These are phyloP conservation scores for Fagus crenata DNA, from an alignment of 306 rosid species.

Conservation along the genomic window DNA sequence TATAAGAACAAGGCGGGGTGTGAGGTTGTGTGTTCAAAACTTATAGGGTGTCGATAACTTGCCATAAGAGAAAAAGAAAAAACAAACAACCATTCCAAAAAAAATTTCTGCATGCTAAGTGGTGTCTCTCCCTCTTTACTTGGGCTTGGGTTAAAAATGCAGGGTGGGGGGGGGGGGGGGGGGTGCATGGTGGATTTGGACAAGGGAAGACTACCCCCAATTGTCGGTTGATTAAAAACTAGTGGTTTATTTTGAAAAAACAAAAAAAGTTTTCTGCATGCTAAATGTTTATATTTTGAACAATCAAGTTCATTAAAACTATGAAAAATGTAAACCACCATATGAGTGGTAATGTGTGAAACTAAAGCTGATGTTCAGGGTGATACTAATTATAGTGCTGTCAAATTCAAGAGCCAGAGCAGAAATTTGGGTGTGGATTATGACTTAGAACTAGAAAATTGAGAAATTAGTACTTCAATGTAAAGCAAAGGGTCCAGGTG, in stretches of 20 bases:
- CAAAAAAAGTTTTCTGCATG: neutral
- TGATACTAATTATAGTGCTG: neutral
- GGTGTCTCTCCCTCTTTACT: neutral
- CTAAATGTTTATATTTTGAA: neutral
- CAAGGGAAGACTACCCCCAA: neutral
- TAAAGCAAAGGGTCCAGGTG: slow-evolving; percentile 2
- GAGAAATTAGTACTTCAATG: slow-evolving; percentile 16
- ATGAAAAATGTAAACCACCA: neutral
- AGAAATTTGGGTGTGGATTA: slow-evolving; percentile 14
- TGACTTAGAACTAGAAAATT: slow-evolving; percentile 15
- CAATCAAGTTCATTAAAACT: slow-evolving; percentile 7
- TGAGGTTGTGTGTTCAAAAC: too few relatives aligned
- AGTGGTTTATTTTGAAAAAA: neutral
- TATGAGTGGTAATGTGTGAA: neutral
- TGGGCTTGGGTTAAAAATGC: neutral
- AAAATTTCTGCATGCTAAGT: neutral
- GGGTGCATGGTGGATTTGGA: too few relatives aligned
- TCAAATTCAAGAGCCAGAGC: neutral
- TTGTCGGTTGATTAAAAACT: neutral
- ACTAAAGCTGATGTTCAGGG: neutral
- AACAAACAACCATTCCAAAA: neutral
- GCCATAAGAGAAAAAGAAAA: too few relatives aligned
- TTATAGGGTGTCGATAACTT: too few relatives aligned
- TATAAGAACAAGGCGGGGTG: too few relatives aligned
- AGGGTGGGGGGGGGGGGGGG: neutral